Percentiles rank a stretch among this genome's conserved stretches.
Evolutionary conservation across 169 alveolate genomes (phyloP).

Genomic region (Plasmodium gonderi): DNA sequence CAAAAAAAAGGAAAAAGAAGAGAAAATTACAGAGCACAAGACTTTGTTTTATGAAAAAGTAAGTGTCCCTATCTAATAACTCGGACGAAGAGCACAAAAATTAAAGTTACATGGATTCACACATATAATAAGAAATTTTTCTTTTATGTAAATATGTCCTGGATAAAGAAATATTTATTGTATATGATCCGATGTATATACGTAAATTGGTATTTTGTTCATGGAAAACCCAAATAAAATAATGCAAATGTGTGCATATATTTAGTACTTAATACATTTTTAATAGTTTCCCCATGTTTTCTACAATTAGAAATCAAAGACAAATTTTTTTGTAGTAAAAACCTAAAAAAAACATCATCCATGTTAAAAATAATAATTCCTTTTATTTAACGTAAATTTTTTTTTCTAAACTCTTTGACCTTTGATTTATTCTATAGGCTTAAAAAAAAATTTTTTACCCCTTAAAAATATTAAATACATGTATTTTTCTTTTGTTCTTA

Average conservation of each 20-base stretch:
- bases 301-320: background rate
- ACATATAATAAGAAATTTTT: background rate
- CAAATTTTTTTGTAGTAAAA: background rate
- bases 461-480: background rate
- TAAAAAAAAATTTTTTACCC: background rate
- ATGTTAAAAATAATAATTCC: background rate
- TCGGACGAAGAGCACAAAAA: background rate
- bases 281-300: background rate
- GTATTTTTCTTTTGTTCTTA: background rate
- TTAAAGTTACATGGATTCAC: background rate
- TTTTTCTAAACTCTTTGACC: background rate
- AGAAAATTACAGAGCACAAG: background rate
- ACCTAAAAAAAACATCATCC: background rate
- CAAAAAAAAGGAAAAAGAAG: background rate
- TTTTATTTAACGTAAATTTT: background rate
- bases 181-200: background rate
- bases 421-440: background rate
- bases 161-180: conserved; percentile 10
- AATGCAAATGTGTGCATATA: conserved; percentile 30
- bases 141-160: background rate
- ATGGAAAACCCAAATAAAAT: background rate
- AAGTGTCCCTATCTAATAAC: background rate
- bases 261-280: background rate
- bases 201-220: background rate
- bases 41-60: background rate